Conservation (phyloP, 306 rosid species). For the Comarum palustre region DNA sequence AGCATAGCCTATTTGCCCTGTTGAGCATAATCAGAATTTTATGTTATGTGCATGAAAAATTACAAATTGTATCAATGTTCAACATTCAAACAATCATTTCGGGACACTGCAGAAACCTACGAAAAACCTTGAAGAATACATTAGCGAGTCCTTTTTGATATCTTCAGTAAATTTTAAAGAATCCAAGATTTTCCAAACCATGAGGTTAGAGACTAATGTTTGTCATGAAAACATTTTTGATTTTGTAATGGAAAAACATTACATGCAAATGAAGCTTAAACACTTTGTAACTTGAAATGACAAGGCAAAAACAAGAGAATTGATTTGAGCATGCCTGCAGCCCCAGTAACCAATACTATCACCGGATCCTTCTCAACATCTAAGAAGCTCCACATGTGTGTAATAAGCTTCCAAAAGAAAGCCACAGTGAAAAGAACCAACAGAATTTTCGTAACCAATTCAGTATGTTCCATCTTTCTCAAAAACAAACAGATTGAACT, state of each 20-base stretch:
- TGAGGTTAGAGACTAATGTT: neutral
- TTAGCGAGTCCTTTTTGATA: neutral
- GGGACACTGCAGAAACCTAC: neutral
- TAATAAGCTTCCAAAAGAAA: slow-evolving; percentile 67
- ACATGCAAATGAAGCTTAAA: neutral
- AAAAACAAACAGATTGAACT: slow-evolving; percentile 18
- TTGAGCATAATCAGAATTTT: slow-evolving; percentile 6
- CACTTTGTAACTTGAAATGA: neutral
- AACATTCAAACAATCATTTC: neutral
- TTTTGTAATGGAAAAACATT: neutral
- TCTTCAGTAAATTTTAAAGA: neutral
- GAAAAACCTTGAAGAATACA: neutral
- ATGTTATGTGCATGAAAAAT: neutral
- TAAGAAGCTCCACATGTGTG: slow-evolving; percentile 62
- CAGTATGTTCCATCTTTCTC: slow-evolving; percentile 33
- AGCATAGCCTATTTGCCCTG: slow-evolving; percentile 86
- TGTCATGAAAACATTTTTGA: neutral
- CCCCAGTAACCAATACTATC: slow-evolving; percentile 71
- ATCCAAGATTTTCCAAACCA: neutral
- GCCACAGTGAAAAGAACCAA: slow-evolving; percentile 39
- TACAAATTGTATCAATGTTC: neutral
- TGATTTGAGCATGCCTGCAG: slow-evolving; percentile 61
- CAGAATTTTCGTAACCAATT: slow-evolving; percentile 41
- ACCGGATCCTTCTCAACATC: slow-evolving; percentile 61
- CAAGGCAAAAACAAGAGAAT: neutral